Evolutionary conservation across 2,329 filamentous ascomycete species (phyloP), one percentile per base, ranked within the genome.

Genomic region (Davidsoniella eucalypti): DNA sequence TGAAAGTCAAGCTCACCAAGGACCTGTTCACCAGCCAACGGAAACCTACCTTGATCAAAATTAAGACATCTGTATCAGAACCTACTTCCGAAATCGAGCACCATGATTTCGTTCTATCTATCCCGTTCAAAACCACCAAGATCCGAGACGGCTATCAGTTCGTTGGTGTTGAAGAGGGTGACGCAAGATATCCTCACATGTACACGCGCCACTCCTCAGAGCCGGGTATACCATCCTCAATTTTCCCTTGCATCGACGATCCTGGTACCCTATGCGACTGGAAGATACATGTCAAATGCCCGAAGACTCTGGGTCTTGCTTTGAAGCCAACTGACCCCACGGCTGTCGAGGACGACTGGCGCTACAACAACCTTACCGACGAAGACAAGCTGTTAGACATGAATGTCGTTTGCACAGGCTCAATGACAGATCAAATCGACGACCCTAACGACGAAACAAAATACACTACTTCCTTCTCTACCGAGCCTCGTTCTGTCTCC

Each of bases 171-270:
- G 80, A 87, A 42, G 79, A 81, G 51, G 76, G 80, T 47, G 90
- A 95, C 61, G 71, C 72, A 51, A 77, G 88, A 54, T 98, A 88
- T 62, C 87, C 92, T 0, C 90, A 98, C 66, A 80, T 85, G 45
- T 98, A 94, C 63, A 94, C 90, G 0, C 82, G 81, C 39, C 87
- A 90, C 59, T 84, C 82, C 2, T 69, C 82, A 40, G 81, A 84
- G 54, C 78, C 87, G 0, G 87, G 88, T 26, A 81, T 79, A 16
- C 81, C 87, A 1, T 90, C 81, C 44, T 88, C 82, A 57, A 78
- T 96, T 23, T 98, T 98, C 59, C 92, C 92, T 0, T 96, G 92
- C 62, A 73, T 96, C 48, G 92, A 98, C 61, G 84, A 94, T 60
- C 77, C 83, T 21, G 79, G 80, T 33, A 81, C 84, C 52, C 76